phyloP scores from a whole-genome alignment of 2,329 filamentous ascomycete species.

The Simplicillium aogashimaense region DNA sequence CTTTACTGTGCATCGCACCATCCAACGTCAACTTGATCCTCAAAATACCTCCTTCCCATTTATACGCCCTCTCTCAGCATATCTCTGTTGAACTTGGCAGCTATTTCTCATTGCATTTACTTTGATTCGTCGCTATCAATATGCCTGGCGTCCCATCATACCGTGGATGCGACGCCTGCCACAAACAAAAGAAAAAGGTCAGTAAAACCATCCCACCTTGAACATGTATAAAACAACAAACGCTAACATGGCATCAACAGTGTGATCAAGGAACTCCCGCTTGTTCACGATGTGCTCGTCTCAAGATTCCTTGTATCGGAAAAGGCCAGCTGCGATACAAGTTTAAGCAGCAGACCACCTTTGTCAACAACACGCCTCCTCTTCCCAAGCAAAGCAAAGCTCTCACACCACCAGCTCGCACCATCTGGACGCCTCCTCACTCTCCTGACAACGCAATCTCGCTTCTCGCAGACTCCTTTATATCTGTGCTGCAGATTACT shows the following conservation, averaged over 20 bases:
- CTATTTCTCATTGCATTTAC: too few relatives aligned
- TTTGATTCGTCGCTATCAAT: not conserved
- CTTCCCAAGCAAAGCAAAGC: not conserved
- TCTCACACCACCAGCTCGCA: not conserved
- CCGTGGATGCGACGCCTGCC: conserved; percentile 38
- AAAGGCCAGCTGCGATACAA: conserved; percentile 36
- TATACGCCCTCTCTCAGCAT: too few relatives aligned
- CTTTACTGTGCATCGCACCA: too few relatives aligned
- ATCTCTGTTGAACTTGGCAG: too few relatives aligned
- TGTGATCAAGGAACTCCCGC: conserved; percentile 33
- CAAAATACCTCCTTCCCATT: too few relatives aligned
- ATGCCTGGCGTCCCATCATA: conserved; percentile 44
- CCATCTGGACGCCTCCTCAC: conserved; percentile 1
- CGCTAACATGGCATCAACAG: conserved; percentile 22
- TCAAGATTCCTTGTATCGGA: conserved; percentile 33
- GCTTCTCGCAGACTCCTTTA: conserved; percentile 13
- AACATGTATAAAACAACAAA: too few relatives aligned
- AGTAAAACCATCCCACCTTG: not conserved
- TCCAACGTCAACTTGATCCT: too few relatives aligned
- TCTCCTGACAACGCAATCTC: conserved; percentile 21
- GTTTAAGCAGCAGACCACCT: conserved; percentile 27
- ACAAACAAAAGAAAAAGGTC: conserved; percentile 44
- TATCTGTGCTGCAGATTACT: conserved; percentile 22
- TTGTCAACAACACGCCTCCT: not conserved
- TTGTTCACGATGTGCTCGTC: conserved; percentile 34